Base-by-base conservation (phyloP, 129 eudicot species). In the Arctium minus region DNA sequence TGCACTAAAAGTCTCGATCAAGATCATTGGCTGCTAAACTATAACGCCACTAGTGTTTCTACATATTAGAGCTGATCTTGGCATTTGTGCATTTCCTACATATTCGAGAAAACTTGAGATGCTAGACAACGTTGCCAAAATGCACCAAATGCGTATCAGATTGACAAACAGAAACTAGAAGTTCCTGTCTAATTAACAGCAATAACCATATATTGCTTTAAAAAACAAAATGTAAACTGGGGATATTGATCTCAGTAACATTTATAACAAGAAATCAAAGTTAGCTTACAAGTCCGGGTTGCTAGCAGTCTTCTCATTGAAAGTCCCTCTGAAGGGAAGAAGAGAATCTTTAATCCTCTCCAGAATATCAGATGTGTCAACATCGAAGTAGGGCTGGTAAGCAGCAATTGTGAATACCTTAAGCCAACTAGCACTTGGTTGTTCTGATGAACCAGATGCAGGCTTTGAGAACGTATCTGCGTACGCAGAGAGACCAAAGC, bases 311-410 rank as follows among this genome's bases (percentile, higher is more conserved):
- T 80, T 80, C 83, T 80, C 71, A 62, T 22, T 74, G 65, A 81
- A 81, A 67, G 73, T 73, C 15, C 79, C 74, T 82, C 60, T 30
- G 69, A 82, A 74, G 46, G 85, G 75, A 40, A 38, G 68, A n/a
- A 82, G 22, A 29, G 80, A 82, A 64, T 64, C 85, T 74, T 82
- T 82, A 30, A 82, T 82, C 48, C 85, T 70, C 22, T 62, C 80
- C 36, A 82, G 56, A 37, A 70, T 39, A 79, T 72, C 72, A 17
- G 35, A 38, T 22, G 84, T 84, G 56, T 84, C 80, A 35, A 84
- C 80, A 82, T 82, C 80, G 10, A 82, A 74, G 80, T 74, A 82
- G 9, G 80, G 85, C 39, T 82, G 84, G 73, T 81, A 73, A 11
- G 84, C 73, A 2, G 84, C 44, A 37, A 82, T 75, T 42, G 67